Conservation (phyloP, 495 filamentous ascomycete genomes). For the Daldinia loculata region DNA sequence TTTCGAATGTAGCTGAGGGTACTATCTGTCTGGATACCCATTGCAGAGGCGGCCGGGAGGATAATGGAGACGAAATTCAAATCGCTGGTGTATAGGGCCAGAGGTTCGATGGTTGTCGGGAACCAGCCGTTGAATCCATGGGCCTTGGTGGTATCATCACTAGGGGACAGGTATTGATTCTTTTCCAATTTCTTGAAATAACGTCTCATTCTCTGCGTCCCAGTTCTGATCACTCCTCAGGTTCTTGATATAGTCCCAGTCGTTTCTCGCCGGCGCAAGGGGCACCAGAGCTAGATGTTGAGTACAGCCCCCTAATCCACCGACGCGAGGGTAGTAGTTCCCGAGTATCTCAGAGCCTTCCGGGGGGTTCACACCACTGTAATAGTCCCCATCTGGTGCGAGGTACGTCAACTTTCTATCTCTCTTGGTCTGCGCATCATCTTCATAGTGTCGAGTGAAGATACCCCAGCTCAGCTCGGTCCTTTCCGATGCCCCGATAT, state of each 20-base stretch:
- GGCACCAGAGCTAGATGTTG: constrained; percentile 60
- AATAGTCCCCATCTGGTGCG: constrained; percentile 45
- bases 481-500: constrained; percentile 61
- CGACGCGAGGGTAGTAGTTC: constrained; percentile 51
- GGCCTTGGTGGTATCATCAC: constrained; percentile 35
- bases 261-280: constrained; percentile 52
- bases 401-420: constrained; percentile 56
- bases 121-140: constrained; percentile 71
- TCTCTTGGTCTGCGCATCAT: constrained; percentile 36
- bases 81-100: constrained; percentile 60
- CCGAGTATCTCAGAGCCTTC: constrained; percentile 55
- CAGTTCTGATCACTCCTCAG: constrained; percentile 61
- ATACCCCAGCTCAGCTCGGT: constrained; percentile 56
- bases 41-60: constrained; percentile 59
- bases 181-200: constrained; percentile 62
- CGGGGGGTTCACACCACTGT: constrained; percentile 52
- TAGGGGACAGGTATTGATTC: constrained; percentile 58
- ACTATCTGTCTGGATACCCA: constrained; percentile 49
- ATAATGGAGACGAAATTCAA: constrained; percentile 61
- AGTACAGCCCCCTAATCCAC: constrained; percentile 59
- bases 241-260: constrained; percentile 59
- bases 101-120: constrained; percentile 56
- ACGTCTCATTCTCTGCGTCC: constrained; percentile 56
- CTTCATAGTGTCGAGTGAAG: constrained; percentile 56
- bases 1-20: constrained; percentile 8